These are phyloP conservation scores for Pestalotiopsis sp. DNA, from an alignment of 2,329 filamentous ascomycete genomes.

Conservation along the genomic window DNA sequence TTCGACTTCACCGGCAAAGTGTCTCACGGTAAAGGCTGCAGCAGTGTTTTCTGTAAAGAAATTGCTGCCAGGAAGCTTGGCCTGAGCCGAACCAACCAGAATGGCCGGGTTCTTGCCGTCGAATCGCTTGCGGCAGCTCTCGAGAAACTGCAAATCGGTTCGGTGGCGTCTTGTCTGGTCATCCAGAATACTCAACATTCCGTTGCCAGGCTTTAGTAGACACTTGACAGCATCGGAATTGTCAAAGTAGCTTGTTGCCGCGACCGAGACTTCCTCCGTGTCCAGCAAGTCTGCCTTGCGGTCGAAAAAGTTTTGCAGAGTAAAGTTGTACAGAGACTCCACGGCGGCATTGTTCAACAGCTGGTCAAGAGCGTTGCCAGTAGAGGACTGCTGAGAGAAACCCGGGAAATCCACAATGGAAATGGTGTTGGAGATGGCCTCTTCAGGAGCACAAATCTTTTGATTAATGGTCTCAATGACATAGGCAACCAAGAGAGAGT, in stretches of 20 bases:
- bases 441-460: constrained; percentile 82
- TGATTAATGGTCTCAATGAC: constrained; percentile 94
- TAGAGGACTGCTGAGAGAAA: constrained; percentile 82
- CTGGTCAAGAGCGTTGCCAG: constrained; percentile 85
- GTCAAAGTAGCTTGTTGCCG: constrained; percentile 95
- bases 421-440: constrained; percentile 88
- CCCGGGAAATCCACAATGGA: constrained; percentile 96
- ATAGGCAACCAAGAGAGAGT: constrained; percentile 91
- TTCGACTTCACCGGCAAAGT: constrained; percentile 96
- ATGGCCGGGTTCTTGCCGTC: constrained; percentile 94
- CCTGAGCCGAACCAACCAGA: constrained; percentile 71
- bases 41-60: constrained; percentile 82
- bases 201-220: constrained; percentile 88
- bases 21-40: constrained; percentile 85
- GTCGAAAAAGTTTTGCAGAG: constrained; percentile 94
- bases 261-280: constrained; percentile 86
- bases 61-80: constrained; percentile 83
- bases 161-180: constrained; percentile 91
- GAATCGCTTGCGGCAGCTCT: constrained; percentile 89
- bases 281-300: constrained; percentile 91
- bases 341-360: constrained; percentile 92
- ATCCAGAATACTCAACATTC: constrained; percentile 89
- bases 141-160: constrained; percentile 85
- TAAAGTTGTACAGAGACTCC: constrained; percentile 90
- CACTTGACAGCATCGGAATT: constrained; percentile 94